Conservation (phyloP, 2,329 filamentous ascomycete species). For the Fusarium sp. region DNA sequence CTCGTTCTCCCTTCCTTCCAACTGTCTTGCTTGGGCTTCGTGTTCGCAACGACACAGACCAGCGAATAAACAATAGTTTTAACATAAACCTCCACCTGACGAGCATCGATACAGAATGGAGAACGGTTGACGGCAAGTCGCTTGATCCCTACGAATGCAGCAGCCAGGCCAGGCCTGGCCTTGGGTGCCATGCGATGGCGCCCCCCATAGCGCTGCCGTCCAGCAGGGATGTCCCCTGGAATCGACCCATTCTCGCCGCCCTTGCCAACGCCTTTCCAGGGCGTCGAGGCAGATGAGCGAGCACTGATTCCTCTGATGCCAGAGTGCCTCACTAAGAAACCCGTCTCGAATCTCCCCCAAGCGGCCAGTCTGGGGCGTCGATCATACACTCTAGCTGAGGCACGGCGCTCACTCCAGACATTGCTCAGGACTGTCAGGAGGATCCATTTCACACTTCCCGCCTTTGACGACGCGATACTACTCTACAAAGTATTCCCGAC, state of each 20-base stretch:
- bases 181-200: conserved; percentile 29
- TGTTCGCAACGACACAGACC: conserved; percentile 17
- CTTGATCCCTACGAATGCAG: conserved; percentile 20
- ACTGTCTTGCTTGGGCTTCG: conserved; percentile 4
- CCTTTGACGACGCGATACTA: conserved; percentile 4
- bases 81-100: conserved; percentile 29
- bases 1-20: conserved; percentile 26
- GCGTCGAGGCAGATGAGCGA: conserved; percentile 19
- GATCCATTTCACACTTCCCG: conserved; percentile 15
- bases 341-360: conserved; percentile 35
- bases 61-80: conserved; percentile 32
- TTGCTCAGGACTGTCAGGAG: conserved; percentile 32
- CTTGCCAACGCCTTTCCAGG: conserved; percentile 11
- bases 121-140: conserved; percentile 32
- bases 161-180: conserved; percentile 8
- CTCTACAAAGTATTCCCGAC: conserved; percentile 7
- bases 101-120: neutral
- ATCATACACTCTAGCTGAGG: conserved; percentile 47
- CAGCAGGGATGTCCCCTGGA: conserved; percentile 30
- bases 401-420: conserved; percentile 33
- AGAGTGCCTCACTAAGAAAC: conserved; percentile 36
- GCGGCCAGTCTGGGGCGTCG: conserved; percentile 42
- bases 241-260: conserved; percentile 35
- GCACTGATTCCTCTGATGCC: conserved; percentile 43
- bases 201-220: neutral